Evolutionary conservation across 2,329 filamentous ascomycete species (phyloP).

Genomic region (Phyllosticta paracitricarpa): DNA sequence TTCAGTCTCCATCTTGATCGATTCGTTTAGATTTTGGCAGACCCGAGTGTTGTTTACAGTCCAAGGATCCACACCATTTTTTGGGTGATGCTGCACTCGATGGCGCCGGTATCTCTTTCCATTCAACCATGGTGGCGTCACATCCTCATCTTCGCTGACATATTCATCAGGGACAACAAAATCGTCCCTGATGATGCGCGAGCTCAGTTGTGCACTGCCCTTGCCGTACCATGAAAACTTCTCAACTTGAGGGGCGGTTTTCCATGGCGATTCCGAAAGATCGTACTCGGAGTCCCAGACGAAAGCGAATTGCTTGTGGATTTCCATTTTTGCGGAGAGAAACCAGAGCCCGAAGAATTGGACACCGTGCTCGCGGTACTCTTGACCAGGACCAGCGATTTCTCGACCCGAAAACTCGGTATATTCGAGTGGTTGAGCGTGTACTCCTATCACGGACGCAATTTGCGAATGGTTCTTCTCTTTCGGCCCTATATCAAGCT

Average conservation of each 20-base stretch:
- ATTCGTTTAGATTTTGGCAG: background rate
- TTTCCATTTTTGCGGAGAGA: conserved; percentile 17
- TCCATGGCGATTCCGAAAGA: background rate
- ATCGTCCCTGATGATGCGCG: conserved; percentile 14
- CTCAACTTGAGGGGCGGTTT: conserved; percentile 9
- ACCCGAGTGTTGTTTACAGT: background rate
- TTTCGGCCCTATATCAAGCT: conserved; percentile 13
- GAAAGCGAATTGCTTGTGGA: conserved; percentile 17
- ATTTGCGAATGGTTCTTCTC: background rate
- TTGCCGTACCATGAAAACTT: conserved; percentile 14
- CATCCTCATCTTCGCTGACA: conserved; percentile 10
- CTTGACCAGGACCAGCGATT: conserved; percentile 9
- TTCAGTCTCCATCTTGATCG: background rate
- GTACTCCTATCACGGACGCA: background rate
- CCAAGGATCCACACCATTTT: background rate
- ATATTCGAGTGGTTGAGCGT: conserved; percentile 14
- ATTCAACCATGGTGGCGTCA: conserved; percentile 7
- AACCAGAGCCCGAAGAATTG: conserved; percentile 21
- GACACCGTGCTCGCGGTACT: conserved; percentile 14
- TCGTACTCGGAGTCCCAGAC: conserved; percentile 1
- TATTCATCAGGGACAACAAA: conserved; percentile 22
- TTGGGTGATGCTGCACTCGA: background rate
- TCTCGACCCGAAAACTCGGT: conserved; percentile 3
- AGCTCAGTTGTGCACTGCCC: conserved; percentile 1
- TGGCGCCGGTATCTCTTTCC: background rate